Base-by-base conservation (phyloP, 106 monocot genomes). In the Dioscorea zingiberensis region DNA sequence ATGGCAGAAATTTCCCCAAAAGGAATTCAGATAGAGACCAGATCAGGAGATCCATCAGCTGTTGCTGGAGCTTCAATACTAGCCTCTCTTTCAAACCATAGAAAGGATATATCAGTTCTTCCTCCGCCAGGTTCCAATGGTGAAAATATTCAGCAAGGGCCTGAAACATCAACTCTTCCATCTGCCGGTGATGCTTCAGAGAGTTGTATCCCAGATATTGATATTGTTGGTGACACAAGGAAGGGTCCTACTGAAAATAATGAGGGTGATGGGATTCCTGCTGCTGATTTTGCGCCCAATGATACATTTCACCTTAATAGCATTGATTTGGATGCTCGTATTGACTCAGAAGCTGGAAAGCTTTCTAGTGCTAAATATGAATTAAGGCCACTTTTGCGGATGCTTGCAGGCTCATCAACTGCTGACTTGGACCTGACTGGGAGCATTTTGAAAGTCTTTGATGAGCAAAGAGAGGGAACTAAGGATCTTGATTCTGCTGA, bases 51-150 rank as follows among this genome's bases (percentile, higher is more conserved):
- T 45, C 65, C 78, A 13, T 89, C 82, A 58, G 82, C 76, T 67
- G 76, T 82, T 63, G 84, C 86, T 80, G 89, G 84, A 25, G 86
- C 92, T 66, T 81, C 86, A 73, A 76, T 87, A 74, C 68, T 93
- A 19, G 89, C 86, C 55, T 86, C 97, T 59, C 29, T 88, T 44
- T 93, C 85, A 32, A 80, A 78, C 80, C 69, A 74, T 70, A 77
- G 67, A 54, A 78, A 93, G 59, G 83, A 83, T 58, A 12, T 71
- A 21, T 54, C 77, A 28, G 73, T 60, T 56, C 65, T 78, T 63
- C 78, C 86, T 28, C 67, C 71, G 23, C 62, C 63, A 44, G 61
- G 72, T 48, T 69, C 80, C 60, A 88, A 83, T 76, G 89, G 76
- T 84, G 73, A 82, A 60, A 60, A 81, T 65, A 21, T 48, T 38